phyloP scores from a whole-genome alignment of 108 stramenopile genomes.

The Cyclotella choctawhatcheeana region DNA sequence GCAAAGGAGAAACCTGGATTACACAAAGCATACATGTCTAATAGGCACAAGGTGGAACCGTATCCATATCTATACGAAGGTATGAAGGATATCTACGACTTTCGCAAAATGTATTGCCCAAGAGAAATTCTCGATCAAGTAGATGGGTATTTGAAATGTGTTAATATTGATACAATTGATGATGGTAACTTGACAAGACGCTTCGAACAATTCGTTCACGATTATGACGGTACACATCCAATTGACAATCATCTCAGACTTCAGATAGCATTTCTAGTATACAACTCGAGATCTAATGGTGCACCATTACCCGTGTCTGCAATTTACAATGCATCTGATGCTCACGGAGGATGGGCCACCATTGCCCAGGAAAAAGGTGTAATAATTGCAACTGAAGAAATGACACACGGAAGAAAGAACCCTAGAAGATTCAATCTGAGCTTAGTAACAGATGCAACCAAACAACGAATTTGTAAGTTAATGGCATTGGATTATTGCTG shows the following conservation, averaged over 20 bases:
- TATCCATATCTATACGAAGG: conserved; percentile 52
- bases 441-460: conserved; percentile 37
- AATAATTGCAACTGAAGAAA: conserved; percentile 15
- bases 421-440: conserved; percentile 40
- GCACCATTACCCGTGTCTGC: conserved; percentile 37
- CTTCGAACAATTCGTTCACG: conserved; percentile 42
- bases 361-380: conserved; percentile 40
- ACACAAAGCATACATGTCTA: conserved; percentile 11
- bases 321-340: conserved; percentile 46
- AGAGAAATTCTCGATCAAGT: not conserved
- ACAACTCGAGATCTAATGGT: conserved; percentile 13
- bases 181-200: conserved; percentile 33
- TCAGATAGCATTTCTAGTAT: conserved; percentile 40
- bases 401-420: conserved; percentile 38
- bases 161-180: conserved; percentile 37
- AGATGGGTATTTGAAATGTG: conserved; percentile 9
- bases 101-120: conserved; percentile 36
- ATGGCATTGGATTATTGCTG: conserved; percentile 53
- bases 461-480: conserved; percentile 37
- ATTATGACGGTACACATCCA: conserved; percentile 48
- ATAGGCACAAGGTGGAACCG: conserved; percentile 28
- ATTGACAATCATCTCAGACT: conserved; percentile 49
- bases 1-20: conserved; percentile 30
- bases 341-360: conserved; percentile 38
- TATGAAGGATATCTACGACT: conserved; percentile 25